A percentile compares a stretch with the other conserved stretches of the same genome.
Evolutionary conservation across 305 asterid species (phyloP).

Genomic region (Andrographis paniculata): DNA sequence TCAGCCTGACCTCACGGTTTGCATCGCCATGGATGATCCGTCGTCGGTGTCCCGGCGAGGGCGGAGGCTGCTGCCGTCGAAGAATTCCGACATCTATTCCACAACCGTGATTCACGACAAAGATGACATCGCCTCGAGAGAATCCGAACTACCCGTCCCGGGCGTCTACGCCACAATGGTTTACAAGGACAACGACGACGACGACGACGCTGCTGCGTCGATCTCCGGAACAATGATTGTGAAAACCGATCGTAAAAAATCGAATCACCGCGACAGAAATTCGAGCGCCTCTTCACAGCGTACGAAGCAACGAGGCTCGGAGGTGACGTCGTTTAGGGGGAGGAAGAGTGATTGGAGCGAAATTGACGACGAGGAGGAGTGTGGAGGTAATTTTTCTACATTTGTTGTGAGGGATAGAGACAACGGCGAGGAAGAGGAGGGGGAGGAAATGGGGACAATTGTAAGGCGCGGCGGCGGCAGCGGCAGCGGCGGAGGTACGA

Average conservation of each 20-base stretch:
- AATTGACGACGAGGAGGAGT: conserved; percentile 36
- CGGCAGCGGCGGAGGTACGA: conserved; percentile 54
- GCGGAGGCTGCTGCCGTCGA: conserved; percentile 50
- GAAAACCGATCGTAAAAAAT: conserved; percentile 43
- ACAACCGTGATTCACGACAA: conserved; percentile 40
- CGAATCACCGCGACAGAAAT: conserved; percentile 29
- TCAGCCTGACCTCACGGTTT: too few relatives aligned
- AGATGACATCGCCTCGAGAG: conserved; percentile 22
- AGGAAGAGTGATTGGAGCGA: conserved; percentile 29
- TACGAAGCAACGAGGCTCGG: conserved; percentile 26
- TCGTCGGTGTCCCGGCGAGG: conserved; percentile 66
- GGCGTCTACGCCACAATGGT: conserved; percentile 70
- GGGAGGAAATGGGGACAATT: conserved; percentile 19
- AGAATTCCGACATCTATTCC: conserved; percentile 64
- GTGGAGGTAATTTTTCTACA: conserved; percentile 59
- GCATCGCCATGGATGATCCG: conserved; percentile 28
- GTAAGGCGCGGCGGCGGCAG: conserved; percentile 50
- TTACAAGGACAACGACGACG: conserved; percentile 45
- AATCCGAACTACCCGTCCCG: conserved; percentile 23
- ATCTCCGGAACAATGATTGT: conserved; percentile 83
- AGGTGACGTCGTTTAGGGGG: conserved; percentile 32
- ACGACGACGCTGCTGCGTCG: conserved; percentile 28
- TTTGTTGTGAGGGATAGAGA: conserved; percentile 59
- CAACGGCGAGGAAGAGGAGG: conserved; percentile 41
- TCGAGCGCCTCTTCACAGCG: conserved; percentile 21